Evolutionary conservation across 805 yeast species (phyloP).

Genomic region (Saturnispora zaruensis): DNA sequence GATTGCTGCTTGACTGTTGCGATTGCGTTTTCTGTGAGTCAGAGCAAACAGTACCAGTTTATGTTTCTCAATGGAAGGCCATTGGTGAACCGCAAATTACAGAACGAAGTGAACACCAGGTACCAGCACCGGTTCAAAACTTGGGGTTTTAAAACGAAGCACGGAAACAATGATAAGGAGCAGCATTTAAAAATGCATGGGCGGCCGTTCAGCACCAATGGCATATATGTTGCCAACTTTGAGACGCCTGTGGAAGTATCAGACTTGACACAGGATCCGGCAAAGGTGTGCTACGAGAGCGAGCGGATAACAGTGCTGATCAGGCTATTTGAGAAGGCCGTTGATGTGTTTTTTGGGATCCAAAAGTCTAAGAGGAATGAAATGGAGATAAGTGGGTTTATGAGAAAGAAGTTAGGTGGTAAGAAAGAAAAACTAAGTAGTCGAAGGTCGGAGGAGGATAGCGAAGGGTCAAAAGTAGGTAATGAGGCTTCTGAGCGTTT

Average conservation of each 20-base stretch:
- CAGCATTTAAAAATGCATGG: constrained; percentile 18
- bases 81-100: constrained; percentile 19
- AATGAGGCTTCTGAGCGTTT: no score
- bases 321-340: constrained; percentile 27
- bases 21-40: constrained; percentile 31
- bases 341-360: constrained; percentile 23
- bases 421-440: neutral
- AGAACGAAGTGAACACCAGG: constrained; percentile 18
- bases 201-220: constrained; percentile 30
- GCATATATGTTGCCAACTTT: constrained; percentile 32
- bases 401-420: no score
- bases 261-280: constrained; percentile 36
- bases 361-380: neutral
- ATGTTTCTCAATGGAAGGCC: constrained; percentile 37
- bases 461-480: neutral
- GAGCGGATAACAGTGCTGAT: constrained; percentile 22
- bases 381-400: no score
- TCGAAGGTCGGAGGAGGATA: neutral
- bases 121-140: constrained; percentile 18
- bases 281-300: constrained; percentile 26
- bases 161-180: neutral
- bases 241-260: constrained; percentile 15
- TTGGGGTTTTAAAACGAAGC: constrained; percentile 10
- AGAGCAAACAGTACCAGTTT: constrained; percentile 35
- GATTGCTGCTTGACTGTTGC: constrained; percentile 29